Base-by-base conservation (phyloP, 177 flowering plant species). In the Vitis hybrid region DNA sequence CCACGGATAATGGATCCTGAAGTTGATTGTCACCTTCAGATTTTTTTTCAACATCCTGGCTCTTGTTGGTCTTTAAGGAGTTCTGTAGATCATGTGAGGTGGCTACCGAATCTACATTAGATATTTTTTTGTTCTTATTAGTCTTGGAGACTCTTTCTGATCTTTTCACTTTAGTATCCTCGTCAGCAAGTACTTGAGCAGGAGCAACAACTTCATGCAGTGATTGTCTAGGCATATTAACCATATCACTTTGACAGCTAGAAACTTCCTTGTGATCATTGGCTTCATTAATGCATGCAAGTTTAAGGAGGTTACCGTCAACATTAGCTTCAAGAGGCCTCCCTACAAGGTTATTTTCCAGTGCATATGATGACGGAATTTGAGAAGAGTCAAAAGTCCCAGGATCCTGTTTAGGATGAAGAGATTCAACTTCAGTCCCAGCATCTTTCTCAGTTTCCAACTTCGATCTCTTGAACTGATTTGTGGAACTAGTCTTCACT, bases 141-240 rank as follows among this genome's bases (percentile, higher is more conserved):
- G 77, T 65, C 67, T 74, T 73, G 51, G n/a, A 26, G 71, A 69
- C 68, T 30, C 48, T 66, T 6, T 32, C 65, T 60, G 68, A 68
- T 75, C 64, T 75, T 34, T 55, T 76, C 51, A 23, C 48, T 56
- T 60, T 55, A 50, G 26, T 62, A n/a, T 56, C 73, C 61, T 76
- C 50, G 9, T 66, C 69, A 73, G 14, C 67, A 50, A 56, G 45
- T 34, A 64, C 74, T 62, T 73, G 65, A 45, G 50, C 59, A 71
- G 76, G 65, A 62, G 48, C 50, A 59, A 19, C 64, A 61, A 57
- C 77, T 62, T 78, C 64, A 26, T 59, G 65, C 71, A 67, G 62
- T 11, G 39, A 19, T 59, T 76, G 70, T 19, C 71, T 64, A 64
- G 80, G 76, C 60, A 75, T 39, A 75, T 76, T 73, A 11, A 83